Conservation (phyloP, 805 yeast genomes). For the Wickerhamiella parazyma region DNA sequence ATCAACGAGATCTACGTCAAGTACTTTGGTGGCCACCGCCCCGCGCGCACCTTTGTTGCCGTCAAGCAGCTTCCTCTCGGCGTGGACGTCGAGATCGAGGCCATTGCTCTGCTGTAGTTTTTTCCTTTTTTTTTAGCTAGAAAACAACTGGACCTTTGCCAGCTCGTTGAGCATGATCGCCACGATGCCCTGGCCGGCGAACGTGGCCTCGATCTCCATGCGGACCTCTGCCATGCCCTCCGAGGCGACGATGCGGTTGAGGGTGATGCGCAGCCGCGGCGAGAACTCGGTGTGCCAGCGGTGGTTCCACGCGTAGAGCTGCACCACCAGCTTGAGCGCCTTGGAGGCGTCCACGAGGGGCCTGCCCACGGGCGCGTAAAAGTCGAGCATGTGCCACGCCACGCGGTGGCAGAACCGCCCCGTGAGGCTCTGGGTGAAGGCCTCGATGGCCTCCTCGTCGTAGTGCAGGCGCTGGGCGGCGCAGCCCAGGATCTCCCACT, state of each 20-base stretch:
- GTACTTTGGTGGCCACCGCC: conserved; percentile 31
- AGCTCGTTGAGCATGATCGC: conserved; percentile 20
- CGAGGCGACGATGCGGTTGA: conserved; percentile 50
- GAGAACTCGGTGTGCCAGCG: conserved; percentile 94
- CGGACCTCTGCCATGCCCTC: conserved; percentile 70
- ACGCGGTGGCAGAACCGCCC: conserved; percentile 72
- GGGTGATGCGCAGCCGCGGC: conserved; percentile 44
- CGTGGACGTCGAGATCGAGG: conserved; percentile 80
- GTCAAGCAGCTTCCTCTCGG: conserved; percentile 84
- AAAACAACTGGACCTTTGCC: conserved; percentile 17
- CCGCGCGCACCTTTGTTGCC: conserved; percentile 97
- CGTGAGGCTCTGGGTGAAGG: conserved; percentile 59
- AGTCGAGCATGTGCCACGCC: conserved; percentile 56
- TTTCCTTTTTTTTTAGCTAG: conserved; percentile 19
- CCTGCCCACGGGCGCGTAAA: conserved; percentile 33
- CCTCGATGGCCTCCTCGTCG: conserved; percentile 66
- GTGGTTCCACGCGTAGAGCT: conserved; percentile 91
- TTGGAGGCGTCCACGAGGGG: conserved; percentile 24
- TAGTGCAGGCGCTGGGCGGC: conserved; percentile 80
- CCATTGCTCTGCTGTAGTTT: conserved; percentile 57
- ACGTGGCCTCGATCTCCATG: conserved; percentile 25
- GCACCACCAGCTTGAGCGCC: conserved; percentile 57
- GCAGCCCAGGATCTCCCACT: conserved; percentile 86
- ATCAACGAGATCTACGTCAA: conserved; percentile 72
- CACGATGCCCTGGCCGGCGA: conserved; percentile 22